Conservation (phyloP, 495 filamentous ascomycete species). For the Penicillium arizonense region DNA sequence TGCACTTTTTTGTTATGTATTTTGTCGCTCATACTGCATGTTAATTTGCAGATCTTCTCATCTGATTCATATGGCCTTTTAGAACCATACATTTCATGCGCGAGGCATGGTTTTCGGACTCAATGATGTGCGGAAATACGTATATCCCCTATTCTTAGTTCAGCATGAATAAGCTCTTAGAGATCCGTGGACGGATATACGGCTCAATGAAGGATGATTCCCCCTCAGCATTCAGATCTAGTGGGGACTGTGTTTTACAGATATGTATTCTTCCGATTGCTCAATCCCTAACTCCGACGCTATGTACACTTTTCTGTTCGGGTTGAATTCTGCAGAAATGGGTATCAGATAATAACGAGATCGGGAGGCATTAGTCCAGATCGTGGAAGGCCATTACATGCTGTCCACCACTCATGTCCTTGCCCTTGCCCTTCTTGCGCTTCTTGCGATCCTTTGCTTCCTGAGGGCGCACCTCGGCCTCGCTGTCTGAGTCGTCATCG, state of each 20-base stretch:
- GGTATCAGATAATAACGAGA: slow-evolving; percentile 25
- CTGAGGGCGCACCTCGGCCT: slow-evolving; percentile 22
- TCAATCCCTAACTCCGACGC: slow-evolving; percentile 5
- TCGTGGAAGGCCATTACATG: slow-evolving; percentile 65
- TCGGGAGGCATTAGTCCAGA: slow-evolving; percentile 49
- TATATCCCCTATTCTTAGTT: slow-evolving; percentile 5
- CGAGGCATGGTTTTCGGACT: too few relatives aligned
- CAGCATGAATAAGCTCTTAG: slow-evolving; percentile 20
- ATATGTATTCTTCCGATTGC: neutral
- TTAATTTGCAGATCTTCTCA: too few relatives aligned
- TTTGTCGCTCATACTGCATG: neutral
- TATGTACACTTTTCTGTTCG: slow-evolving; percentile 11
- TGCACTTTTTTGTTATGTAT: neutral
- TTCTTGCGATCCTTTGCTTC: slow-evolving; percentile 51
- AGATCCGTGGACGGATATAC: slow-evolving; percentile 8
- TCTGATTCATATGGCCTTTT: too few relatives aligned
- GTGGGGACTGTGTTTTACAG: neutral
- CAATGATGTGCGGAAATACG: slow-evolving; percentile 9
- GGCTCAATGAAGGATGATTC: slow-evolving; percentile 6
- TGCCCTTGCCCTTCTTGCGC: slow-evolving; percentile 57
- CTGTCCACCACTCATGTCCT: slow-evolving; percentile 49
- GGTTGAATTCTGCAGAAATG: slow-evolving; percentile 11
- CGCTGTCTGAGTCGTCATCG: slow-evolving; percentile 13
- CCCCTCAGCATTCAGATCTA: neutral
- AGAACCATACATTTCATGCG: too few relatives aligned